Conservation (phyloP, 345 rosid species). For the Carallia brachiata region DNA sequence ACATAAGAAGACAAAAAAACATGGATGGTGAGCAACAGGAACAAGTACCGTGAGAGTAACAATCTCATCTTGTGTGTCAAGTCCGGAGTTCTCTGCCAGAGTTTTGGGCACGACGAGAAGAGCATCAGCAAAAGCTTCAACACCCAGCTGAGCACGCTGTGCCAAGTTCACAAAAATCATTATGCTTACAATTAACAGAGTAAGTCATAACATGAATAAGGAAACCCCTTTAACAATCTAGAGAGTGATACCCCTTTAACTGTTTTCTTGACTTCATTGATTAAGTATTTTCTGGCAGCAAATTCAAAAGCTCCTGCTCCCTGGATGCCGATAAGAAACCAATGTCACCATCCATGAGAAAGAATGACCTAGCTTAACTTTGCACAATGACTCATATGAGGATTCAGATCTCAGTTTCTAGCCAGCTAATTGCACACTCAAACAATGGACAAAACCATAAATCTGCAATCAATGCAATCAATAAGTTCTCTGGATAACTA, state of each 20-base stretch:
- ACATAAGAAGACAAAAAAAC: background rate
- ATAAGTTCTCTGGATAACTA: too few species aligned
- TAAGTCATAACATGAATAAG: background rate
- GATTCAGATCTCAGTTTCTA: background rate
- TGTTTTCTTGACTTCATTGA: slow-evolving; percentile 84
- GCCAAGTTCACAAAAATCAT: slow-evolving; percentile 17
- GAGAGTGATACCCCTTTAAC: slow-evolving; percentile 76
- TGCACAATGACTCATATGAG: background rate
- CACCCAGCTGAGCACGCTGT: slow-evolving; percentile 97
- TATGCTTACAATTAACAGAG: slow-evolving; percentile 5
- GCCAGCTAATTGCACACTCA: background rate
- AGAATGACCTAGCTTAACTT: background rate
- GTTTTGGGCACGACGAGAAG: slow-evolving; percentile 98
- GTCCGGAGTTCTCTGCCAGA: slow-evolving; percentile 93
- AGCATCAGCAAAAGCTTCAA: slow-evolving; percentile 95
- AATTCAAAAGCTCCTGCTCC: slow-evolving; percentile 99
- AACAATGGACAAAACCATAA: background rate
- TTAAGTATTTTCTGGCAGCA: slow-evolving; percentile 83
- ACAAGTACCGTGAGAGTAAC: slow-evolving; percentile 67
- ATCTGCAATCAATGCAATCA: background rate
- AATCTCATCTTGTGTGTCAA: slow-evolving; percentile 94
- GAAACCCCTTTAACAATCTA: background rate
- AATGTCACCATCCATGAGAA: background rate
- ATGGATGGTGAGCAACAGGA: background rate
- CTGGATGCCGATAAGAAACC: slow-evolving; percentile 30